A percentile compares a stretch with the other conserved stretches of the same genome.
These are phyloP conservation scores for Linnemannia exigua DNA, from an alignment of 192 early-diverging fungal species.

Conservation along the genomic window DNA sequence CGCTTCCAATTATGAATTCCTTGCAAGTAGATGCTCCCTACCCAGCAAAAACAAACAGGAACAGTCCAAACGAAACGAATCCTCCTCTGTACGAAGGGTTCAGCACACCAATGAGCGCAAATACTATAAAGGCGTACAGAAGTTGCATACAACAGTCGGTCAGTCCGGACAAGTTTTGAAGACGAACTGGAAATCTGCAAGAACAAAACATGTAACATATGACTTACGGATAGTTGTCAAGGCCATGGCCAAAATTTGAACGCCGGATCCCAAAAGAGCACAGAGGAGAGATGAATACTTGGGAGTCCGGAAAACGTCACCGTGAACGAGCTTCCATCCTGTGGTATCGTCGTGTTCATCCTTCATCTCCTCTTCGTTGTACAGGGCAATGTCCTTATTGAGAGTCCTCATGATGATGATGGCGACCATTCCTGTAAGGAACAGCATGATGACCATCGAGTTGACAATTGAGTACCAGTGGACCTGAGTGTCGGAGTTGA, in stretches of 20 bases:
- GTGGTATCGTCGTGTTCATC: slow-evolving; percentile 76
- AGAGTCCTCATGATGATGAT: slow-evolving; percentile 76
- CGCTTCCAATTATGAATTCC: not conserved
- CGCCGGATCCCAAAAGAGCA: slow-evolving; percentile 75
- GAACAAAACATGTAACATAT: not conserved
- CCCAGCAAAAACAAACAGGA: slow-evolving; percentile 65
- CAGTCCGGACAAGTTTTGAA: too few relatives aligned
- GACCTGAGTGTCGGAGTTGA: slow-evolving; percentile 62
- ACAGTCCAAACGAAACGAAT: slow-evolving; percentile 64
- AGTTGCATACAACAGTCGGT: not conserved
- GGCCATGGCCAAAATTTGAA: slow-evolving; percentile 72
- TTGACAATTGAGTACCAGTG: slow-evolving; percentile 80
- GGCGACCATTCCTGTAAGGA: slow-evolving; percentile 72
- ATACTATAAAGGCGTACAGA: slow-evolving; percentile 20
- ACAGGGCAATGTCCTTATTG: slow-evolving; percentile 65
- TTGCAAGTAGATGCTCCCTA: not conserved
- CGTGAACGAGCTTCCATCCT: slow-evolving; percentile 83
- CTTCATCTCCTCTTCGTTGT: slow-evolving; percentile 58
- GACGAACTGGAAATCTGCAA: not conserved
- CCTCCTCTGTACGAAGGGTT: slow-evolving; percentile 75
- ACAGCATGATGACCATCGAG: slow-evolving; percentile 69
- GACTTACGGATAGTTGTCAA: slow-evolving; percentile 58
- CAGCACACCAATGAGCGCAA: slow-evolving; percentile 67
- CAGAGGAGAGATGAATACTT: slow-evolving; percentile 71
- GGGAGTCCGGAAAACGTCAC: slow-evolving; percentile 82